A percentile compares a stretch with the other conserved stretches of the same genome.
phyloP scores from a whole-genome alignment of 1,284 basidiomycete genomes.

The Boletus sp. region DNA sequence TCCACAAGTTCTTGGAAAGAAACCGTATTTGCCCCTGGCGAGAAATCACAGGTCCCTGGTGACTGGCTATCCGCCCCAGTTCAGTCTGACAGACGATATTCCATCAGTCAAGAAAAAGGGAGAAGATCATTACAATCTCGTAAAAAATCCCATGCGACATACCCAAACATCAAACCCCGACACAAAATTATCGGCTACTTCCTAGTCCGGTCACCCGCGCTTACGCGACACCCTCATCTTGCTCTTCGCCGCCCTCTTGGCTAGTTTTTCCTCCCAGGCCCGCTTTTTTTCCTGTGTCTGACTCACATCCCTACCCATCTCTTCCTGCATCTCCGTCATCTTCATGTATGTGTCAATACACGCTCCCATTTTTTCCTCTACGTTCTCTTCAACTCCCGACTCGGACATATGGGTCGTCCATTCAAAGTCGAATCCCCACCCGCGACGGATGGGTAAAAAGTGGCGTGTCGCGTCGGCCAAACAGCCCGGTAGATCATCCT shows the following conservation, averaged over 20 bases:
- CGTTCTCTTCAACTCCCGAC: constrained; percentile 16
- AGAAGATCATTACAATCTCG: constrained; percentile 9
- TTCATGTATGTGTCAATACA: constrained; percentile 61
- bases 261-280: constrained; percentile 54
- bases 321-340: constrained; percentile 51
- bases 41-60: too few relatives aligned
- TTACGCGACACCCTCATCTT: constrained; percentile 35
- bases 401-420: constrained; percentile 48
- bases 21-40: not conserved
- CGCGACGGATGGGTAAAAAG: constrained; percentile 40
- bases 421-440: constrained; percentile 85
- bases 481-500: not conserved
- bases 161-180: constrained; percentile 16
- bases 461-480: not conserved
- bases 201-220: constrained; percentile 16
- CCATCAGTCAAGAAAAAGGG: not conserved
- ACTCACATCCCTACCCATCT: constrained; percentile 60
- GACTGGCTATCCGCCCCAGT: not conserved
- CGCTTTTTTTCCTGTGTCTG: constrained; percentile 72
- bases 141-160: constrained; percentile 18
- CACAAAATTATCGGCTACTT: not conserved
- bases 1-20: not conserved
- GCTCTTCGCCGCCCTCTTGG: constrained; percentile 41
- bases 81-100: not conserved
- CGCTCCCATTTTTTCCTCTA: constrained; percentile 70